Conservation (phyloP, 2,329 filamentous ascomycete species). For the Cordyceps pruinosa region DNA sequence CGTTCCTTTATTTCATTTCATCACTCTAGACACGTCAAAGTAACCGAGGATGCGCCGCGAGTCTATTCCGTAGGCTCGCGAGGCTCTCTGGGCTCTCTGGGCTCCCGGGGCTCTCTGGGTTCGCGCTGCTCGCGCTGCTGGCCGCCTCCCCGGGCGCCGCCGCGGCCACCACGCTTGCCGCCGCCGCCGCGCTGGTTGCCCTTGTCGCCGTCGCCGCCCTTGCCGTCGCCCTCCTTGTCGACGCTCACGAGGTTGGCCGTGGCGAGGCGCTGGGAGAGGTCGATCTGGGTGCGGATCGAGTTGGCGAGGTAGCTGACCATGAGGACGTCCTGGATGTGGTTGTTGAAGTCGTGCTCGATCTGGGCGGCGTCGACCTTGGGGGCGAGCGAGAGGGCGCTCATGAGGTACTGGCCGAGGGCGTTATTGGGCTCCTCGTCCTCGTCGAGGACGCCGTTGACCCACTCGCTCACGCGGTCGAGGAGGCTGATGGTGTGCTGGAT, state of each 20-base stretch:
- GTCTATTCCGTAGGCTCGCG: slow-evolving; percentile 26
- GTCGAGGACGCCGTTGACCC: slow-evolving; percentile 88
- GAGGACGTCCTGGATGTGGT: slow-evolving; percentile 97
- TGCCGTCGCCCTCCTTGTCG: slow-evolving; percentile 45
- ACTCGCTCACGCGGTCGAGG: slow-evolving; percentile 84
- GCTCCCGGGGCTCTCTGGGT: slow-evolving; percentile 29
- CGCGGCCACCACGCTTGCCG: slow-evolving; percentile 44
- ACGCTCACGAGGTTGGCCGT: slow-evolving; percentile 57
- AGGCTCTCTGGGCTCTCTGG: slow-evolving; percentile 25
- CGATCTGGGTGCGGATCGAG: slow-evolving; percentile 97
- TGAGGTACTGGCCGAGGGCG: slow-evolving; percentile 86
- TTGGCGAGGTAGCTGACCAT: slow-evolving; percentile 98
- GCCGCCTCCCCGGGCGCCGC: slow-evolving; percentile 43
- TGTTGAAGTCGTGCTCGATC: slow-evolving; percentile 98
- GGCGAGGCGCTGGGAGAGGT: slow-evolving; percentile 89
- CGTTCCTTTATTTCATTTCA: slow-evolving; percentile 14
- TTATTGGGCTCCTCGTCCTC: slow-evolving; percentile 87
- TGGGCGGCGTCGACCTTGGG: slow-evolving; percentile 88
- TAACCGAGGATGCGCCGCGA: slow-evolving; percentile 7
- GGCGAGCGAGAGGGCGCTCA: slow-evolving; percentile 86
- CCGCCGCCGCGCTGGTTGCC: slow-evolving; percentile 39
- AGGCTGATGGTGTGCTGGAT: slow-evolving; percentile 83
- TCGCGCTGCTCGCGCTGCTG: slow-evolving; percentile 45
- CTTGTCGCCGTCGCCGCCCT: slow-evolving; percentile 35
- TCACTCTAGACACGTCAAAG: background rate